Evolutionary conservation across 768 basidiomycete species (phyloP).

Genomic region (Leucosporidium creatinivorum): DNA sequence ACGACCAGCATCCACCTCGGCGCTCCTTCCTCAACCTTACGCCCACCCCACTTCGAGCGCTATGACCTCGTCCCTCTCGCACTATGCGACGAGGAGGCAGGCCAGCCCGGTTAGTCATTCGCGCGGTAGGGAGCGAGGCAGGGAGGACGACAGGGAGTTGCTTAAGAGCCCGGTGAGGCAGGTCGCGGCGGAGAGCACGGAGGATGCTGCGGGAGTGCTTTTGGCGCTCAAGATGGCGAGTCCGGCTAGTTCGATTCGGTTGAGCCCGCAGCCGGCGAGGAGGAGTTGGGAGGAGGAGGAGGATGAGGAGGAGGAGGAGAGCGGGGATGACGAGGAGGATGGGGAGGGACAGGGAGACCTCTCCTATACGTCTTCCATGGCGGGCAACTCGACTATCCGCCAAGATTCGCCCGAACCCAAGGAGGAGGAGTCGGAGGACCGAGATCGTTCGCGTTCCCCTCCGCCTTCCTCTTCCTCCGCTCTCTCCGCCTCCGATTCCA

Average conservation of each 20-base stretch:
- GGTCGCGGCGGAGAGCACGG: background rate
- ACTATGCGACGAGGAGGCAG: background rate
- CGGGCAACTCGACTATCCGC: too few species aligned
- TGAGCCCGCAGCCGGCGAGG: background rate
- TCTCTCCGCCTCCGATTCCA: too few species aligned
- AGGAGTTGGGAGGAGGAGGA: constrained; percentile 2
- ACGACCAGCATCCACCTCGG: background rate
- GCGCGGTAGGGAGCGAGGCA: too few species aligned
- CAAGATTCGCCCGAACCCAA: too few species aligned
- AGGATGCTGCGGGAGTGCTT: background rate
- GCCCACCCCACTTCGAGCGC: background rate
- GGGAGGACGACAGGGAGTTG: too few species aligned
- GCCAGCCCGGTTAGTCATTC: too few species aligned
- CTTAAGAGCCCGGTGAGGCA: too few species aligned
- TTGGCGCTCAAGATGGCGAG: background rate
- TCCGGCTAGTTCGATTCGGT: background rate
- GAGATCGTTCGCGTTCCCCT: too few species aligned
- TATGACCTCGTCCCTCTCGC: background rate
- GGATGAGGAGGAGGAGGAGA: background rate
- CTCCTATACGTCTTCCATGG: background rate
- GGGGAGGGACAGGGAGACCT: background rate
- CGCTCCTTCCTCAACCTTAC: background rate
- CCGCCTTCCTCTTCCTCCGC: too few species aligned
- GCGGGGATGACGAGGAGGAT: background rate
- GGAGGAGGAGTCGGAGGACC: too few species aligned